Percentiles rank a stretch among this genome's conserved stretches.
phyloP scores from a whole-genome alignment of 2,329 filamentous ascomycete species.

The Arthroderma sp. region DNA sequence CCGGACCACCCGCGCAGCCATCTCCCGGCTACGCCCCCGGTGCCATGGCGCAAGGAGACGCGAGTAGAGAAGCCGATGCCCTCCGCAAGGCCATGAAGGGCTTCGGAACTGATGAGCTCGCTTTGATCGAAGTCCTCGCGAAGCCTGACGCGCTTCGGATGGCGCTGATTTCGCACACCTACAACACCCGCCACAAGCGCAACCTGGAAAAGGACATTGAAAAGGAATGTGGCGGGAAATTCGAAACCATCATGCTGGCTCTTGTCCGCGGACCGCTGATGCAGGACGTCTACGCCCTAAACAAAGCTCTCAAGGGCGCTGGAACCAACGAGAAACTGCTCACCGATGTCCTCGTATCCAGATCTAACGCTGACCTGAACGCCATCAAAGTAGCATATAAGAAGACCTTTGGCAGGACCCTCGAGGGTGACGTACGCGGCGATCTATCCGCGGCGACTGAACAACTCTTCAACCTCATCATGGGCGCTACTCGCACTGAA shows the following conservation, averaged over 20 bases:
- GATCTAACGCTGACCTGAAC: slow-evolving; percentile 75
- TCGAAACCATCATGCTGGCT: slow-evolving; percentile 56
- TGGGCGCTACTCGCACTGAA: slow-evolving; percentile 62
- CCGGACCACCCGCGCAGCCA: slow-evolving; percentile 41
- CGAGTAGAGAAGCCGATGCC: slow-evolving; percentile 51
- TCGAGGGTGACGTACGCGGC: slow-evolving; percentile 60
- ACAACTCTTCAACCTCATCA: slow-evolving; percentile 69
- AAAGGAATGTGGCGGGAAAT: slow-evolving; percentile 60
- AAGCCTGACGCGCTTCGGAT: slow-evolving; percentile 63
- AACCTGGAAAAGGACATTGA: slow-evolving; percentile 61
- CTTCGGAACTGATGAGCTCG: slow-evolving; percentile 67
- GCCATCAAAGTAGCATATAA: slow-evolving; percentile 76
- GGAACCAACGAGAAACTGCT: slow-evolving; percentile 80
- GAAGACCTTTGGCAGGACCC: slow-evolving; percentile 49
- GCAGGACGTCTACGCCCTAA: slow-evolving; percentile 59
- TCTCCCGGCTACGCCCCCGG: slow-evolving; percentile 57
- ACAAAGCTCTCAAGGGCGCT: slow-evolving; percentile 60
- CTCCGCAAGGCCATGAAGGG: slow-evolving; percentile 74
- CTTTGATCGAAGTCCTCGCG: slow-evolving; percentile 54
- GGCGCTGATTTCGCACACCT: slow-evolving; percentile 50
- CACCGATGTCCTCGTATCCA: slow-evolving; percentile 71
- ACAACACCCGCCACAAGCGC: slow-evolving; percentile 48
- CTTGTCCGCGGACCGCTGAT: slow-evolving; percentile 64
- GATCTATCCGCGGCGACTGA: slow-evolving; percentile 82
- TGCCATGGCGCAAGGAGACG: slow-evolving; percentile 53